Evolutionary conservation across 208 protist species (phyloP).

Genomic region (Herpetomonas muscarum): DNA sequence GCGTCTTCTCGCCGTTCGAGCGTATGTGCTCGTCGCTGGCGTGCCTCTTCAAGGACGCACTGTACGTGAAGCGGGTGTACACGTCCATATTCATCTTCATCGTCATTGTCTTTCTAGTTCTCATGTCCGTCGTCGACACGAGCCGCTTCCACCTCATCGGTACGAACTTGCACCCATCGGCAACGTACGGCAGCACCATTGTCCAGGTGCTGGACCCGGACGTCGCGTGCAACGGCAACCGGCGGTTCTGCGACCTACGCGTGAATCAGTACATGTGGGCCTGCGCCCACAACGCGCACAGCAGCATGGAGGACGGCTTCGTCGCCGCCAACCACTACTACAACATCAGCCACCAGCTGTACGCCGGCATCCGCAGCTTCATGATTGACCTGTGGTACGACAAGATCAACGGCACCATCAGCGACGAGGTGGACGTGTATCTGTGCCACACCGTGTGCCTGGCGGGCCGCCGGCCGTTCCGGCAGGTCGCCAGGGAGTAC

Average conservation of each 20-base stretch:
- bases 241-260: conserved; percentile 24
- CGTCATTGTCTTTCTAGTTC: conserved; percentile 20
- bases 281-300: conserved; percentile 36
- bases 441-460: conserved; percentile 29
- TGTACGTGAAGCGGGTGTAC: conserved; percentile 22
- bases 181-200: conserved; percentile 4
- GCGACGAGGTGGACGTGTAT: conserved; percentile 27
- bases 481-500: conserved; percentile 13
- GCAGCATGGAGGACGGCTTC: conserved; percentile 37
- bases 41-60: conserved; percentile 22
- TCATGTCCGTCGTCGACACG: conserved; percentile 20
- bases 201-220: conserved; percentile 29
- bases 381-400: conserved; percentile 49
- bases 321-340: conserved; percentile 40
- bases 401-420: conserved; percentile 20
- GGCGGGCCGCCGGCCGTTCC: conserved; percentile 16
- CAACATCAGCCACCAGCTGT: conserved; percentile 34
- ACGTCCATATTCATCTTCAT: conserved; percentile 14
- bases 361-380: conserved; percentile 32
- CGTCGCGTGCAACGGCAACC: conserved; percentile 26
- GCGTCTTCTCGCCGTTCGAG: conserved; percentile 14
- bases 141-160: conserved; percentile 11
- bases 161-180: not conserved
- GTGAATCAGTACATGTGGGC: conserved; percentile 35
- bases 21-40: conserved; percentile 6